Evolutionary conservation across 1,284 basidiomycete species (phyloP), one percentile per base, ranked within the genome.

Genomic region (Melanopsichium pennsylvanicum): DNA sequence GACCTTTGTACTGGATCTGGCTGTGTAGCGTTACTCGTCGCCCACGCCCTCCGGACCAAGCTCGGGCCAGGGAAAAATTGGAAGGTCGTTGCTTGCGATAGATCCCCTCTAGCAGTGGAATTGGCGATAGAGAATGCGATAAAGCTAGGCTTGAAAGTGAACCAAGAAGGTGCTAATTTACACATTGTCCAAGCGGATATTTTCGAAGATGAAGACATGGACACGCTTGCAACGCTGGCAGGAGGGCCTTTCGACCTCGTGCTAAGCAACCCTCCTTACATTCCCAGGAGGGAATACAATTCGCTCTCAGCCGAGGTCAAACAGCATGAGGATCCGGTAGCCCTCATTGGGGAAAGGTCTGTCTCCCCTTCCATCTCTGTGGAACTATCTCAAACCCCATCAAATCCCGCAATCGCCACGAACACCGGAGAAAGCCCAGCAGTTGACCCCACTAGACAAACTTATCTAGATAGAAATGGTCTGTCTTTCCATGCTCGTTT

Each of bases 201-300:
- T 10, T 69, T 62, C 16, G 27, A 39, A 26, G 40, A 69, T 18
- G 21, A 2, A 3, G 38, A 50, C 3, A 56, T 69, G 55, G 45
- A 63, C 7, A 15, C 5, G 21, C 26, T 69, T 15, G 42, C 50
- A 0, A 15, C 11, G 0, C 3, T 41, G 0, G 59, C 55, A 32
- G 59, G 50, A 2, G 59, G 55, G 3, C 50, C 66, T 3, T 69
- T 69, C 21, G 47, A 59, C 16, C 10, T 69, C 13, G 43, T 69
- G 12, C 32, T 63, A 12, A 55, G 59, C 43, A 69, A 69, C 22
- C 66, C 66, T 6, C 66, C 66, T 9, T 69, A 69, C 40, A 63
- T 69, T 5, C 66, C 66, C 12, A 34, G 59, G 2, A 19, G 55
- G 1, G 66, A 69, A 32, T 69, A 59, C 59, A 25, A 51, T 2